Evolutionary conservation across 495 filamentous ascomycete species (phyloP).

Genomic region (Podospora pseudoanserina): DNA sequence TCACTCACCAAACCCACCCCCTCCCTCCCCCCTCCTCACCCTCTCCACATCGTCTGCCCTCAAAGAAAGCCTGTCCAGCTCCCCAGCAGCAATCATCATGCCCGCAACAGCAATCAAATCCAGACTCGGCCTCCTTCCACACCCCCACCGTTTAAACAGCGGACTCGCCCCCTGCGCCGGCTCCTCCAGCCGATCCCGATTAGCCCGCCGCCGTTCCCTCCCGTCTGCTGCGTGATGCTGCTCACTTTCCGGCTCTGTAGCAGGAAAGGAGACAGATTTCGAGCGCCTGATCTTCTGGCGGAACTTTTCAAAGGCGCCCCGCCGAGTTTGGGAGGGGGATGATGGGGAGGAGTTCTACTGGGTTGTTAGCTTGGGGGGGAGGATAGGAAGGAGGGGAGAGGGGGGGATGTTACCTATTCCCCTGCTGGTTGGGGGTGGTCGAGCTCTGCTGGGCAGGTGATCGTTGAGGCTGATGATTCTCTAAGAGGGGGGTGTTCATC

Average conservation of each 20-base stretch:
- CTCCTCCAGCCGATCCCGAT: constrained; percentile 17
- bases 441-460: neutral
- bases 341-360: too few relatives aligned
- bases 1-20: neutral
- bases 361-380: too few relatives aligned
- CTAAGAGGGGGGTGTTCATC: neutral
- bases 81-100: constrained; percentile 26
- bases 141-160: constrained; percentile 4
- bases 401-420: neutral
- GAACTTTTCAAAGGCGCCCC: constrained; percentile 8
- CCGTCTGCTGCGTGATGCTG: neutral
- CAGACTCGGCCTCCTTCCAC: neutral
- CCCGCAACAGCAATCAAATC: constrained; percentile 24
- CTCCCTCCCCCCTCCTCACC: neutral
- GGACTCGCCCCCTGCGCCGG: neutral
- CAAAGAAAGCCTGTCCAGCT: constrained; percentile 22
- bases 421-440: neutral
- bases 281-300: constrained; percentile 17
- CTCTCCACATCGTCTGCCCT: constrained; percentile 14
- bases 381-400: too few relatives aligned
- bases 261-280: constrained; percentile 16
- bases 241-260: neutral
- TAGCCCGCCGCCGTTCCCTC: constrained; percentile 13
- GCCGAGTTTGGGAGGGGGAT: neutral
- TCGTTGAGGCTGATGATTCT: neutral